phyloP scores from a whole-genome alignment of 2,329 filamentous ascomycete genomes.

The Claviceps spartinae region DNA sequence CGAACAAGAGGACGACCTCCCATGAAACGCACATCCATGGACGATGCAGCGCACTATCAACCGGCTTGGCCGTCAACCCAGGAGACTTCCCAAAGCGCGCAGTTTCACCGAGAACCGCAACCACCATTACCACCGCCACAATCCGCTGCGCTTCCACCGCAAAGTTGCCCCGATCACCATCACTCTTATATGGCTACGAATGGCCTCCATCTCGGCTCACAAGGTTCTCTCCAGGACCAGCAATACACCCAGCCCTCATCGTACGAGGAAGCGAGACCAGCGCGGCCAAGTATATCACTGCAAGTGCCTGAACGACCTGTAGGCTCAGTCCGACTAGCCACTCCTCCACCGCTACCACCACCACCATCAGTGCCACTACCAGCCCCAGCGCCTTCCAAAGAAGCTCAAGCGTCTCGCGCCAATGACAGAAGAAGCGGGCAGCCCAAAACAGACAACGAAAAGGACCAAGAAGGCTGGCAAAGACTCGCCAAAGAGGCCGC shows the following conservation, averaged over 20 bases:
- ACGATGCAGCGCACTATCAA: conserved; percentile 51
- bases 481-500: conserved; percentile 11
- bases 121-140: not conserved
- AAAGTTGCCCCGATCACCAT: not conserved
- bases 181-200: not conserved
- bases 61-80: conserved; percentile 41
- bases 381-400: conserved; percentile 28
- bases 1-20: conserved; percentile 72
- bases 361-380: conserved; percentile 21
- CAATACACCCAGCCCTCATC: not conserved
- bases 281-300: conserved; percentile 25
- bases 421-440: not conserved
- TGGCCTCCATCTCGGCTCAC: not conserved
- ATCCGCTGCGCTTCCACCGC: not conserved
- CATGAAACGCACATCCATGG: conserved; percentile 44
- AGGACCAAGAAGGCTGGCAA: conserved; percentile 8
- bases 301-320: conserved; percentile 38
- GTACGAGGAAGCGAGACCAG: conserved; percentile 13
- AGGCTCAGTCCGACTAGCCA: conserved; percentile 48
- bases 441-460: not conserved
- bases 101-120: conserved; percentile 5
- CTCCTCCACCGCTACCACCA: conserved; percentile 29
- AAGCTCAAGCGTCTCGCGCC: conserved; percentile 12
- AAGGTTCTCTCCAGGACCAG: not conserved
- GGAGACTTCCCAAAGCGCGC: conserved; percentile 24